Evolutionary conservation across 495 filamentous ascomycete species (phyloP).

Genomic region (Collariella sp.): DNA sequence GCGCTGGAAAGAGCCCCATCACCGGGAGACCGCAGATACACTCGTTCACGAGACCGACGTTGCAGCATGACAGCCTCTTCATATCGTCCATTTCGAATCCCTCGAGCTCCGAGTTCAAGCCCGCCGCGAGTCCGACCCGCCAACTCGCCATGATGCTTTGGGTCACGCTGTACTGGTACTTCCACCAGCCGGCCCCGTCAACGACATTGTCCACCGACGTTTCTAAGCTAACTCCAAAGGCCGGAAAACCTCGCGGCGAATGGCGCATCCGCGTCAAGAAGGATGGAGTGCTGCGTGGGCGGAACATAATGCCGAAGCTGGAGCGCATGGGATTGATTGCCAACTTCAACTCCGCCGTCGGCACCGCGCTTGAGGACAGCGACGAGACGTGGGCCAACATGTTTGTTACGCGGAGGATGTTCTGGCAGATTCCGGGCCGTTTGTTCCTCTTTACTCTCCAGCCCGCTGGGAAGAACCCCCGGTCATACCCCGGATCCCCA

Average conservation of each 20-base stretch:
- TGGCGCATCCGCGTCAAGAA: conserved; percentile 81
- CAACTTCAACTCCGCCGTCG: conserved; percentile 66
- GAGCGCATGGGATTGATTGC: conserved; percentile 86
- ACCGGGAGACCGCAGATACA: conserved; percentile 39
- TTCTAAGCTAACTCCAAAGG: conserved; percentile 53
- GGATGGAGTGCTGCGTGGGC: conserved; percentile 77
- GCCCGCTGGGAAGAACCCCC: conserved; percentile 40
- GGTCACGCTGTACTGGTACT: conserved; percentile 94
- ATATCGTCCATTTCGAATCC: conserved; percentile 86
- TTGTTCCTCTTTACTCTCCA: conserved; percentile 80
- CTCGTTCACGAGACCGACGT: conserved; percentile 62
- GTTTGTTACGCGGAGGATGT: conserved; percentile 70
- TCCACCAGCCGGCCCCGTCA: conserved; percentile 61
- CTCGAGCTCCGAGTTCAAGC: conserved; percentile 67
- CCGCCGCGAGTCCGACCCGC: conserved; percentile 66
- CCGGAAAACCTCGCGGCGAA: conserved; percentile 69
- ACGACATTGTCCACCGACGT: conserved; percentile 51
- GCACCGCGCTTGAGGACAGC: conserved; percentile 52
- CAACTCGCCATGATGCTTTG: conserved; percentile 95
- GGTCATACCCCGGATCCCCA: conserved; percentile 52
- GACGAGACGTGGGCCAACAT: conserved; percentile 65
- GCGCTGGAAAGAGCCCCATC: not conserved
- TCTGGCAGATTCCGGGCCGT: conserved; percentile 87
- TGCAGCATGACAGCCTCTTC: conserved; percentile 72
- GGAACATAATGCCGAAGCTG: conserved; percentile 76